phyloP scores from a whole-genome alignment of 2,329 filamentous ascomycete species.

The Sporothrix variecibatus region DNA sequence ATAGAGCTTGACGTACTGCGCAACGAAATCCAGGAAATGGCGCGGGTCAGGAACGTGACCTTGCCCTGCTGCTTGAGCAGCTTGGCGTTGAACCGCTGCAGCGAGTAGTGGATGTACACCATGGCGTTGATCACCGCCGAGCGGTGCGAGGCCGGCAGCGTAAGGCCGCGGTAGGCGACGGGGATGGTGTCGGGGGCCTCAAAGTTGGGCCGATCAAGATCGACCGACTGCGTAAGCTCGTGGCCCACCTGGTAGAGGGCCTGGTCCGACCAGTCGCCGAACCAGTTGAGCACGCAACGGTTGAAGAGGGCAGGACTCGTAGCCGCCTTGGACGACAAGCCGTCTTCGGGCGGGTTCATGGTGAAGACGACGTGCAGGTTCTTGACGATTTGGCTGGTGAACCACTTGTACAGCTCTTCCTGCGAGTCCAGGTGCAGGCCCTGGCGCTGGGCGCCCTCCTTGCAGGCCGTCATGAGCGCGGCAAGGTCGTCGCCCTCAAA shows the following conservation, averaged over 20 bases:
- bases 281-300: constrained; percentile 98
- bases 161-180: constrained; percentile 84
- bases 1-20: constrained; percentile 95
- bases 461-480: constrained; percentile 98
- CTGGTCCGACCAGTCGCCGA: constrained; percentile 99
- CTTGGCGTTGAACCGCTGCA: constrained; percentile 85
- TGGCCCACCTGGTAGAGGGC: constrained; percentile 96
- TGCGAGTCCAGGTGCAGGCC: constrained; percentile 93
- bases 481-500: constrained; percentile 99
- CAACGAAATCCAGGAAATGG: constrained; percentile 97
- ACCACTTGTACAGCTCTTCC: constrained; percentile 99
- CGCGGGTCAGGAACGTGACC: constrained; percentile 92
- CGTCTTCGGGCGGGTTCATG: constrained; percentile 98
- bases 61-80: constrained; percentile 90
- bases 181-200: constrained; percentile 87
- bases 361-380: constrained; percentile 99
- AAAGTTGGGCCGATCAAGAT: constrained; percentile 87
- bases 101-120: constrained; percentile 97
- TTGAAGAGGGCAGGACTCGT: constrained; percentile 99
- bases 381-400: constrained; percentile 98
- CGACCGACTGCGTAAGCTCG: constrained; percentile 93
- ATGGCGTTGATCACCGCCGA: constrained; percentile 95
- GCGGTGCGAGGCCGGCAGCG: constrained; percentile 82
- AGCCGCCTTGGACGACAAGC: constrained; percentile 91
- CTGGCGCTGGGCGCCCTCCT: constrained; percentile 95